Base-by-base conservation (phyloP, 2,329 filamentous ascomycete species). In the Colletotrichum tropicicola region DNA sequence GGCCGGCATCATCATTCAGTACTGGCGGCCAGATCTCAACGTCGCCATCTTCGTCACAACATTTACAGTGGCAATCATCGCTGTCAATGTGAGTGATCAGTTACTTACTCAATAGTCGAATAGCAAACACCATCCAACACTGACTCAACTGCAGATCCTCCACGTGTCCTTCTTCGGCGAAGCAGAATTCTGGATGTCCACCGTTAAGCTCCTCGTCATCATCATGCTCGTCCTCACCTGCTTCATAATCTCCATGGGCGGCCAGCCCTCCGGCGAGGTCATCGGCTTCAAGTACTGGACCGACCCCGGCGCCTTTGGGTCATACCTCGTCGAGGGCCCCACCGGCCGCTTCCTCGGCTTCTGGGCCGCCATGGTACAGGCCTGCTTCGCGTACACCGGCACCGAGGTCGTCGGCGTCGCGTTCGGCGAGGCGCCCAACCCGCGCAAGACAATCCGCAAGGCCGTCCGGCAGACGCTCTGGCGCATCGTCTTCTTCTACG, bases 321-420 rank as follows among this genome's bases (percentile, higher is more conserved):
- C 71, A 21, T 80, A 78, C 64, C 60, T 76, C 4, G 65, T 70
- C 3, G 68, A 75, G 13, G 80, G 78, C 5, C 41, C 65, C 1
- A 71, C 68, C 0, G 80, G 78, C 12, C 71, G 73, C n/a, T 82
- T 83, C 44, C 72, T 82, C 6, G 79, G 78, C 4, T 74, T 77
- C 21, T 78, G 79, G 75, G 75, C 75, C 4, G 75, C 74, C 27
- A 69, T 80, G 23, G 74, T 77, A 48, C 74, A 78, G 54, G 76
- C 79, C 2, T 77, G 75, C 8, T 81, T 81, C 43, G 76, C 76
- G 10, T 81, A 79, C 43, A 72, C 75, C 30, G 91, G 91, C 65
- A 92, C 91, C 2, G 91, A 93, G 72, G 81, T 93, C 45, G 89
- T 93, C 53, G 91, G 91, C 78, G 90, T 94, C 15, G 93, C 91